Conservation (phyloP, 2,329 filamentous ascomycete genomes). For the Catunica adiposa region DNA sequence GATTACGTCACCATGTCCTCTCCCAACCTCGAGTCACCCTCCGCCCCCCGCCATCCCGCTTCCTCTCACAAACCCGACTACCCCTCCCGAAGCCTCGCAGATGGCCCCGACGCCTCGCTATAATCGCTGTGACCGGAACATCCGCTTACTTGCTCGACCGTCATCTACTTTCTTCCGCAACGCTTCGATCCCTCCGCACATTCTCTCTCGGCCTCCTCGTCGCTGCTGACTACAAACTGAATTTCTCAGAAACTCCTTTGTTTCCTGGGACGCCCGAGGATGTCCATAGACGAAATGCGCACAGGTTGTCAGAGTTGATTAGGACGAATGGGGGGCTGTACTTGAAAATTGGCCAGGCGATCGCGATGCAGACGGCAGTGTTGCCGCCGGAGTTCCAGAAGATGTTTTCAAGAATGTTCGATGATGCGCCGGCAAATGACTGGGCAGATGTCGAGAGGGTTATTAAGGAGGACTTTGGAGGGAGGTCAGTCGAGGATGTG, state of each 20-base stretch:
- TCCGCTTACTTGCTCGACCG: conserved; percentile 52
- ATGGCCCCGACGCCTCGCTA: conserved; percentile 60
- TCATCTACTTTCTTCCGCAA: conserved; percentile 60
- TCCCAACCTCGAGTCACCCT: background rate
- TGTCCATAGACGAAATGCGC: conserved; percentile 68
- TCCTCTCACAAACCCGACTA: background rate
- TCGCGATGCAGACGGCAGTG: conserved; percentile 94
- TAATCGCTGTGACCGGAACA: conserved; percentile 42
- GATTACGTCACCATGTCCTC: background rate
- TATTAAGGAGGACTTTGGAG: conserved; percentile 75
- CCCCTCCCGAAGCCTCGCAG: background rate
- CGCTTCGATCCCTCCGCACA: conserved; percentile 64
- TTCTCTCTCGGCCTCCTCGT: conserved; percentile 66
- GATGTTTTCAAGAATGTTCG: conserved; percentile 95
- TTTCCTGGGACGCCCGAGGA: conserved; percentile 58
- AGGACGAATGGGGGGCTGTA: conserved; percentile 82
- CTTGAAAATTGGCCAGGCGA: conserved; percentile 93
- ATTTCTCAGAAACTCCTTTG: conserved; percentile 69
- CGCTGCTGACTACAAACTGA: conserved; percentile 88
- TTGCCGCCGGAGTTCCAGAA: conserved; percentile 86
- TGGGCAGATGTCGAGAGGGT: conserved; percentile 79
- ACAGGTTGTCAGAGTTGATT: conserved; percentile 66
- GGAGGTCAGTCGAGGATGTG: conserved; percentile 68
- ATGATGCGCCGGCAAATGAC: conserved; percentile 84
- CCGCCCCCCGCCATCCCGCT: background rate